Evolutionary conservation across 176 grass and related monocot species (phyloP), one percentile per base, ranked within the genome.

Genomic region (Thalia dealbata): DNA sequence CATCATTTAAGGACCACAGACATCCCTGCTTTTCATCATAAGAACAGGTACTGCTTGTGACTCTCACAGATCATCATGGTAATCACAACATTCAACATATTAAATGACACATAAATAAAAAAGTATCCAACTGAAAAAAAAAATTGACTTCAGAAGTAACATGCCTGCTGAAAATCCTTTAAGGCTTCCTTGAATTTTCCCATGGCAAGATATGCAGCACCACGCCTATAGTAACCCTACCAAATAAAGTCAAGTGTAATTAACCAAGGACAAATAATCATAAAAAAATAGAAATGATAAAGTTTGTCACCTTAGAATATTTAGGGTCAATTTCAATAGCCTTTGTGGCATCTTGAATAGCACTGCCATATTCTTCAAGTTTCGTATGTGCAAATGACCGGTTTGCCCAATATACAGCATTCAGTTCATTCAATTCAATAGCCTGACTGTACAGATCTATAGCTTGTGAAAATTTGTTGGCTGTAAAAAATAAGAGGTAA

Each of bases 141-240:
- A 71, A 77, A 60, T 22, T 32, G 27, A 30, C 6, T 75, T 8
- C 45, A 71, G 23, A 43, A 71, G 41, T 21, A 60, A 69, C 60
- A 70, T 76, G 82, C 92, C 89, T 96, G 92, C 73, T 91, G 92
- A 76, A 96, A 91, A 87, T 96, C 89, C 69, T 92, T 96, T 80
- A 92, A 80, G 73, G 89, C 92, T 62, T 96, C 89, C 86, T 96
- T 96, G 73, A 91, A 89, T 54, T 92, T 96, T 61, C 92, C 92
- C 92, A 96, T 96, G 18, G 92, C 86, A 89, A 92, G 92, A 89
- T 85, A 80, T 74, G 92, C 89, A 6, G 79, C 86, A 69, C 89
- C 92, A 54, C 89, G 74, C 64, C 89, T 87, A 77, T 96, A 96
- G 74, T 96, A 96, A 75, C 86, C 89, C 92, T 96, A 73, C 12